Conservation (phyloP, 208 protist species). For the Naegleria fowleri region DNA sequence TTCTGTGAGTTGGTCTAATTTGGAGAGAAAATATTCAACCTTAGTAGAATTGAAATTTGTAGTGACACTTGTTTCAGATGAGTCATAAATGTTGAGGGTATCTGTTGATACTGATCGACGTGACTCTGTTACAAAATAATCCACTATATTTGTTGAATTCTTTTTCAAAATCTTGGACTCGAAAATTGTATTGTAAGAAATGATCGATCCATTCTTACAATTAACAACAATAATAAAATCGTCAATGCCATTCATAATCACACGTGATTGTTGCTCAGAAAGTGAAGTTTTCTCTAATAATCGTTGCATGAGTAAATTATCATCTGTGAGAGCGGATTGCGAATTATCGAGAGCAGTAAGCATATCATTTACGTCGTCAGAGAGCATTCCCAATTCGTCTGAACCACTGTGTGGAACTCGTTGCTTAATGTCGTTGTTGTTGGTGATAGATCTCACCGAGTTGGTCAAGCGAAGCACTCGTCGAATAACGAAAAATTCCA, state of each 20-base stretch:
- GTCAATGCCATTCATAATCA: background rate
- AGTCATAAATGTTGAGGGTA: background rate
- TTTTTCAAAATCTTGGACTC: background rate
- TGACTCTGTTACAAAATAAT: background rate
- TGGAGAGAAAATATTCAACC: background rate
- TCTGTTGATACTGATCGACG: background rate
- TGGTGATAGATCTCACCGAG: background rate
- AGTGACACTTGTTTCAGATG: background rate
- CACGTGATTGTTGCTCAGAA: background rate
- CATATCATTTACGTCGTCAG: background rate
- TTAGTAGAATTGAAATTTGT: background rate
- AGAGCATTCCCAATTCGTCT: background rate
- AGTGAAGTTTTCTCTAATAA: background rate
- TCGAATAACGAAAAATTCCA: background rate
- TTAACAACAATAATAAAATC: background rate
- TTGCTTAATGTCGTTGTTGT: background rate
- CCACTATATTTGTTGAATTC: too few species aligned
- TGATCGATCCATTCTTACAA: background rate
- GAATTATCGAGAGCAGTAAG: background rate
- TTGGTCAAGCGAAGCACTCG: background rate
- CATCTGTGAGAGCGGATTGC: background rate
- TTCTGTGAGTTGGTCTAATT: background rate
- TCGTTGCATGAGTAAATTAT: background rate
- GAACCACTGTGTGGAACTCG: background rate
- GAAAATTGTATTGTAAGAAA: background rate